Percentiles rank a stretch among this genome's conserved stretches.
Evolutionary conservation across 768 basidiomycete genomes (phyloP).

Genomic region (Termitomyces eurrhizus): DNA sequence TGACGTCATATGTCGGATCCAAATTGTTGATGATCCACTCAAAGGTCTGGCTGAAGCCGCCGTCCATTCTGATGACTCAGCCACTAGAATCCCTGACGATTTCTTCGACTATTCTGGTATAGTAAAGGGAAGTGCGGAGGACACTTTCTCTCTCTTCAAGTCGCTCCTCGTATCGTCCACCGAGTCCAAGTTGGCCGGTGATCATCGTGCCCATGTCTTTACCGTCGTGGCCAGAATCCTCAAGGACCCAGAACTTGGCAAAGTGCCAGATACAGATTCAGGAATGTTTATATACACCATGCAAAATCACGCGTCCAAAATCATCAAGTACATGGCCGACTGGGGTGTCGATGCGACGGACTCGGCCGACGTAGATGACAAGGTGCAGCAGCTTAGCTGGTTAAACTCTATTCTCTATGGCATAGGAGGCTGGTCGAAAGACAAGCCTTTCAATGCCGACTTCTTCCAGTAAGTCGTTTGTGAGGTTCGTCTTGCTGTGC

Average conservation of each 20-base stretch:
- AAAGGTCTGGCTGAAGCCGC: slow-evolving; percentile 56
- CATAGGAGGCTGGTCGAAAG: slow-evolving; percentile 16
- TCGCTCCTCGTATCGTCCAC: slow-evolving; percentile 4
- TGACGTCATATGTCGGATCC: slow-evolving; percentile 1
- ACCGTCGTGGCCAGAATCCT: slow-evolving; percentile 17
- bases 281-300: slow-evolving; percentile 12
- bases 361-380: slow-evolving; percentile 11
- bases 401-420: slow-evolving; percentile 19
- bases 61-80: slow-evolving; percentile 36
- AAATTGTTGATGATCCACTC: not conserved
- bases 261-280: slow-evolving; percentile 7
- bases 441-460: slow-evolving; percentile 20
- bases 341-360: slow-evolving; percentile 18
- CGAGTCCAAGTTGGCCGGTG: not conserved
- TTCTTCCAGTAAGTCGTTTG: slow-evolving; percentile 18
- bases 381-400: slow-evolving; percentile 20
- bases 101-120: slow-evolving; percentile 9
- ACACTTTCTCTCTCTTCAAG: slow-evolving; percentile 13
- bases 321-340: slow-evolving; percentile 13
- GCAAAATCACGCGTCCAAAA: slow-evolving; percentile 6
- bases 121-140: not conserved
- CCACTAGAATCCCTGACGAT: slow-evolving; percentile 17
- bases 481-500: not conserved
- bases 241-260: slow-evolving; percentile 18
- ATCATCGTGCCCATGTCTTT: slow-evolving; percentile 15